A percentile compares a stretch with the other conserved stretches of the same genome.
Evolutionary conservation across 2,329 filamentous ascomycete species (phyloP).

Genomic region (Emergomyces pasteurianus): DNA sequence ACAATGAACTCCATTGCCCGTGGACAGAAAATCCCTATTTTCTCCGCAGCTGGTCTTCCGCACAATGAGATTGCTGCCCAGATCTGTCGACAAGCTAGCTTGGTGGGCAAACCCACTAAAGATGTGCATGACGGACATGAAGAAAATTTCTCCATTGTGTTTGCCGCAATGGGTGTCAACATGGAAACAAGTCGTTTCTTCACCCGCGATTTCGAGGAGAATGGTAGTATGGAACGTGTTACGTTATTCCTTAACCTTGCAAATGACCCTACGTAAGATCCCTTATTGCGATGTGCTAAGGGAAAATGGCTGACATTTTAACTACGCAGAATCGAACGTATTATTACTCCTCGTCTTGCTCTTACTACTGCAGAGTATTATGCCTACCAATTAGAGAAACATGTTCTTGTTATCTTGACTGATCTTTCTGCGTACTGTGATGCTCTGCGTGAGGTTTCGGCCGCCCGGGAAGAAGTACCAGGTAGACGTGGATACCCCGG

Average conservation of each 20-base stretch:
- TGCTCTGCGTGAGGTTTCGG: constrained; percentile 95
- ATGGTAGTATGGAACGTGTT: constrained; percentile 92
- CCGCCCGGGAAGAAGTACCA: constrained; percentile 94
- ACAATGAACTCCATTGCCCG: constrained; percentile 97
- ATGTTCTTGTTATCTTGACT: constrained; percentile 96
- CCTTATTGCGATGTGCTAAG: neutral
- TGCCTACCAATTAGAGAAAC: constrained; percentile 99
- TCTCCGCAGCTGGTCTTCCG: constrained; percentile 93
- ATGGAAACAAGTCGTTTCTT: constrained; percentile 98
- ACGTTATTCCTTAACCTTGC: constrained; percentile 98
- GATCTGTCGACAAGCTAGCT: constrained; percentile 91
- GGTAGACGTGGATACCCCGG: constrained; percentile 98
- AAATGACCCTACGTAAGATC: constrained; percentile 85
- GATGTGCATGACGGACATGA: constrained; percentile 92
- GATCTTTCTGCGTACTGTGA: constrained; percentile 98
- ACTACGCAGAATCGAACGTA: constrained; percentile 79
- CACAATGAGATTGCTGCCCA: constrained; percentile 99
- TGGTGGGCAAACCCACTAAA: constrained; percentile 90
- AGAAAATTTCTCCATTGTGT: constrained; percentile 99
- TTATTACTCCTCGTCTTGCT: constrained; percentile 96
- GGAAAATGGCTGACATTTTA: neutral
- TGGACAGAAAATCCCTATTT: constrained; percentile 99
- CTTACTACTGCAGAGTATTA: constrained; percentile 99
- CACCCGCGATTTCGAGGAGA: constrained; percentile 97
- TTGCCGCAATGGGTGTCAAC: constrained; percentile 99